Evolutionary conservation across 441 rosid species (phyloP).

Genomic region (Euphorbia neoarborescens): DNA sequence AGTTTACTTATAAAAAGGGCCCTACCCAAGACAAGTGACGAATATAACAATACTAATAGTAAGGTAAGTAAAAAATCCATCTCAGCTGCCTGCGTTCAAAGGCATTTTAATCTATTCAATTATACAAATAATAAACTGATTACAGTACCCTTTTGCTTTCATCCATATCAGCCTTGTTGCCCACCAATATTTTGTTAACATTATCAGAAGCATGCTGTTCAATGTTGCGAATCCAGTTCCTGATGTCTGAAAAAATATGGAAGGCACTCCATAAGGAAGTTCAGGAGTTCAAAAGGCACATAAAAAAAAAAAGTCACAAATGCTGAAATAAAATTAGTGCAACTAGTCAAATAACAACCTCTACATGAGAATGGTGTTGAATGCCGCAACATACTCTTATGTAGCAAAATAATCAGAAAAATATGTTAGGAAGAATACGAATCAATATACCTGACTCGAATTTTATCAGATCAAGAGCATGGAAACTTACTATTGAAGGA

Average conservation of each 20-base stretch:
- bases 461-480: slow-evolving; percentile 19
- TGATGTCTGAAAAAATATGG: slow-evolving; percentile 43
- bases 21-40: not conserved
- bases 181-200: slow-evolving; percentile 79
- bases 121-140: not conserved
- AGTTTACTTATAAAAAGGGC: not conserved
- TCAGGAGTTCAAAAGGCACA: not conserved
- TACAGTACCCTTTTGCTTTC: slow-evolving; percentile 72
- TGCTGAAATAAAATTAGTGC: not conserved
- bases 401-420: not conserved
- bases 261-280: slow-evolving; percentile 10
- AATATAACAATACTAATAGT: not conserved
- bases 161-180: slow-evolving; percentile 91
- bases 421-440: not conserved
- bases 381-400: not conserved
- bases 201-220: slow-evolving; percentile 85
- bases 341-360: not conserved
- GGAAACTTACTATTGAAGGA: slow-evolving; percentile 77
- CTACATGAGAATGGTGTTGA: not conserved
- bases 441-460: not conserved
- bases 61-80: not conserved
- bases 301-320: not conserved
- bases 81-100: not conserved
- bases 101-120: not conserved
- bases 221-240: slow-evolving; percentile 81